Conservation (phyloP, 306 rosid species). For the Vigna trinervia region DNA sequence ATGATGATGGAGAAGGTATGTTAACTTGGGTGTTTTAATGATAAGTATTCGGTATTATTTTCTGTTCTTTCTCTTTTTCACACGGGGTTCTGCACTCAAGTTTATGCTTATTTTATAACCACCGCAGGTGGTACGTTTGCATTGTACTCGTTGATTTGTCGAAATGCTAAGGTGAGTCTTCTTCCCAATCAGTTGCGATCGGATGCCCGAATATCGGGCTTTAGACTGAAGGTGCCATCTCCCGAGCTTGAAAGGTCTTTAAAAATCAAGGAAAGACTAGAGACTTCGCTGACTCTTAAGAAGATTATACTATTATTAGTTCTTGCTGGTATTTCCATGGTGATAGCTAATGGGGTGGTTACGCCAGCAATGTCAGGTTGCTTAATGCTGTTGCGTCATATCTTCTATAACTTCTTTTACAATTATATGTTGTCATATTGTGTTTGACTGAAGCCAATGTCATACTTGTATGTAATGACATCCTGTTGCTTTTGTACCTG, state of each 20-base stretch:
- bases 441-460: slow-evolving; percentile 30
- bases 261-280: slow-evolving; percentile 92
- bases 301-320: slow-evolving; percentile 82
- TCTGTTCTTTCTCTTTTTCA: neutral
- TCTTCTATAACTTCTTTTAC: slow-evolving; percentile 26
- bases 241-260: slow-evolving; percentile 97
- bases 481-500: slow-evolving; percentile 38
- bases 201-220: slow-evolving; percentile 93
- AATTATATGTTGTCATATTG: slow-evolving; percentile 31
- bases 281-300: slow-evolving; percentile 81
- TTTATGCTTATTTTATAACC: slow-evolving; percentile 44
- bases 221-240: slow-evolving; percentile 95
- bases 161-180: slow-evolving; percentile 98
- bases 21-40: slow-evolving; percentile 27
- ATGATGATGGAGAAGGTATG: slow-evolving; percentile 97
- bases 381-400: slow-evolving; percentile 25
- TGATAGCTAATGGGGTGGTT: slow-evolving; percentile 96
- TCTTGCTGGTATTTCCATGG: slow-evolving; percentile 99
- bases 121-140: slow-evolving; percentile 99
- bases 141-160: slow-evolving; percentile 95
- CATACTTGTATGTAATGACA: slow-evolving; percentile 15
- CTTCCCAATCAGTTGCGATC: slow-evolving; percentile 98
- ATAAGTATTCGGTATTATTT: neutral
- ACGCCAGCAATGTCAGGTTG: slow-evolving; percentile 97
- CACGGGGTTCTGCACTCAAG: neutral